Evolutionary conservation across 108 stramenopile genomes (phyloP).

Genomic region (Cyclotella choctawhatcheeana): DNA sequence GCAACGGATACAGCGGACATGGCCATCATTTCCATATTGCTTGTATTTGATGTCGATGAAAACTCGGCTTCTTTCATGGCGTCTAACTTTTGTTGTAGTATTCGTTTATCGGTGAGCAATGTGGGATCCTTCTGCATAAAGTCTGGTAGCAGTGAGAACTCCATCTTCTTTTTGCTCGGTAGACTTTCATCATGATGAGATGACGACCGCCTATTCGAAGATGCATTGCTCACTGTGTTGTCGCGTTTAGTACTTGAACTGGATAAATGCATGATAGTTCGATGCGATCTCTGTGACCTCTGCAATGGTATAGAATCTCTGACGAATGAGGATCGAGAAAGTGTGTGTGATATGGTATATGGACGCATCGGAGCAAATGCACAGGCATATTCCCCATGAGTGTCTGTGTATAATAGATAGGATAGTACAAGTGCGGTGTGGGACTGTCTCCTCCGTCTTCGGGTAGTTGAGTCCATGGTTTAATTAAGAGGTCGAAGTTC

Average conservation of each 20-base stretch:
- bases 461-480: background rate
- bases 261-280: background rate
- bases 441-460: background rate
- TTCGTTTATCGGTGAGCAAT: constrained; percentile 27
- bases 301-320: background rate
- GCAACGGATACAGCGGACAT: constrained; percentile 51
- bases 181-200: no score
- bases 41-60: constrained; percentile 1
- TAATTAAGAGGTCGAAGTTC: no score
- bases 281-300: background rate
- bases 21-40: constrained; percentile 49
- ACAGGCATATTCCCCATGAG: background rate
- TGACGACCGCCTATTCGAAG: no score
- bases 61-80: constrained; percentile 7
- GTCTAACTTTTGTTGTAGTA: constrained; percentile 6
- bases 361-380: background rate
- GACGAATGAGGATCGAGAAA: background rate
- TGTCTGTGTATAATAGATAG: background rate
- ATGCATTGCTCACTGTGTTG: no score
- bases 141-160: constrained; percentile 33
- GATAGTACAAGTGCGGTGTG: background rate
- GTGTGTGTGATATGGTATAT: background rate
- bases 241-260: background rate
- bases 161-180: background rate
- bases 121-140: constrained; percentile 46